phyloP scores from a whole-genome alignment of 441 rosid species.

The Syzygium malaccense region DNA sequence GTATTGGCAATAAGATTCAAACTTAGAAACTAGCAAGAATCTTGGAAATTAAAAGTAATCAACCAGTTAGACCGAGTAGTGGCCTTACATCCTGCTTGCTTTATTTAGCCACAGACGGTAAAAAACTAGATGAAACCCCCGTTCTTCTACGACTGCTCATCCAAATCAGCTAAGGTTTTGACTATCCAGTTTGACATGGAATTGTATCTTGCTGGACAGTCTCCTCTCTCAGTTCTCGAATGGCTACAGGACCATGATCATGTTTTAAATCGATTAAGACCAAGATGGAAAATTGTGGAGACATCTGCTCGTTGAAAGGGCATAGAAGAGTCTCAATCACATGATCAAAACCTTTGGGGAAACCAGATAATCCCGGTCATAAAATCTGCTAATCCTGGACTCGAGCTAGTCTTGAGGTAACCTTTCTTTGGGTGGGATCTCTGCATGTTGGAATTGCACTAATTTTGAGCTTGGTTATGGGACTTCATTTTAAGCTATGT shows the following conservation, averaged over 20 bases:
- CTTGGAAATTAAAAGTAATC: background rate
- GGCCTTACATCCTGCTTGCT: background rate
- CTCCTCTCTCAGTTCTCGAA: background rate
- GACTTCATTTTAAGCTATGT: background rate
- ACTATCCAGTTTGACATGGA: background rate
- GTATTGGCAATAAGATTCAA: background rate
- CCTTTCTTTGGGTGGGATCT: background rate
- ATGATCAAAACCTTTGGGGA: background rate
- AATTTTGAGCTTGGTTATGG: background rate
- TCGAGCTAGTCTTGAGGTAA: background rate
- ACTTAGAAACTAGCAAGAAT: background rate
- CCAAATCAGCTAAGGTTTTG: background rate
- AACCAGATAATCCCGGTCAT: background rate
- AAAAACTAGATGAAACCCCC: background rate
- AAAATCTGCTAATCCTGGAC: background rate
- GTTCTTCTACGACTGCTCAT: background rate
- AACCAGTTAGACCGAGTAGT: background rate
- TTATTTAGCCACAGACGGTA: background rate
- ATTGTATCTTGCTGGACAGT: background rate
- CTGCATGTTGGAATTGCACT: background rate
- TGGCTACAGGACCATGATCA: background rate
- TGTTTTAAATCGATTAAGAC: background rate
- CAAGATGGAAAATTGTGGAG: background rate
- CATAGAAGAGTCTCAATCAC: background rate
- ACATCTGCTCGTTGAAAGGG: background rate